These are phyloP conservation scores for Osmanthus fragrans DNA, from an alignment of 257 asterid species.

Conservation along the genomic window DNA sequence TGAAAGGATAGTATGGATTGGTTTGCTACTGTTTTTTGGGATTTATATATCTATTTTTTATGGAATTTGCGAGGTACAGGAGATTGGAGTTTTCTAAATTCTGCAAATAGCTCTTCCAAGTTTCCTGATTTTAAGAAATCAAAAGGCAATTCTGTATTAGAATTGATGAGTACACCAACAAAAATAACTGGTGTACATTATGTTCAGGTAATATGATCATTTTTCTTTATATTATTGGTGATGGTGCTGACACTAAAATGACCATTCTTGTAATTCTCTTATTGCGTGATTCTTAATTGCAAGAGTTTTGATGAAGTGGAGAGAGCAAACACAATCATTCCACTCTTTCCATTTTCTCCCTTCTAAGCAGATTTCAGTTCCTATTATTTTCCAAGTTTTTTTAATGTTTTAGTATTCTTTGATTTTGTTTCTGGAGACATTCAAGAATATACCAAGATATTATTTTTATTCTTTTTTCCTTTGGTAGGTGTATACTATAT, in stretches of 20 bases:
- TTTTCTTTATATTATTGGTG: slow-evolving; percentile 11
- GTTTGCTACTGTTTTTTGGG: slow-evolving; percentile 17
- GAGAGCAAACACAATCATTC: neutral
- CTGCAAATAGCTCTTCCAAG: slow-evolving; percentile 67
- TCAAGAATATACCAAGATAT: no score
- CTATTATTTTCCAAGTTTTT: no score
- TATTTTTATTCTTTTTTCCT: neutral
- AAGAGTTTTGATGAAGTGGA: neutral
- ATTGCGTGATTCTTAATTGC: neutral
- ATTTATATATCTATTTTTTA: neutral
- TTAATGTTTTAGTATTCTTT: no score
- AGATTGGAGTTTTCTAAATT: slow-evolving; percentile 78
- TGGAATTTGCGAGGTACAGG: slow-evolving; percentile 47
- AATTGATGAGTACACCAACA: slow-evolving; percentile 83
- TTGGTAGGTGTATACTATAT: neutral
- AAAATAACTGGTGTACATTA: slow-evolving; percentile 96
- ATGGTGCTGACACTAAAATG: slow-evolving; percentile 10
- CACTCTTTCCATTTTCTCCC: no score
- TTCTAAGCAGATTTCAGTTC: no score
- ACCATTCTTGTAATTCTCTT: neutral
- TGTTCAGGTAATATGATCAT: slow-evolving; percentile 72
- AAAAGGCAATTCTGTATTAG: slow-evolving; percentile 73
- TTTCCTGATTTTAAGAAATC: slow-evolving; percentile 82
- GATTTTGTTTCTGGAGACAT: no score
- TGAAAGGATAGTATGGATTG: neutral